Evolutionary conservation across 2,329 filamentous ascomycete genomes (phyloP).

Genomic region (Stemphylium vesicarium): DNA sequence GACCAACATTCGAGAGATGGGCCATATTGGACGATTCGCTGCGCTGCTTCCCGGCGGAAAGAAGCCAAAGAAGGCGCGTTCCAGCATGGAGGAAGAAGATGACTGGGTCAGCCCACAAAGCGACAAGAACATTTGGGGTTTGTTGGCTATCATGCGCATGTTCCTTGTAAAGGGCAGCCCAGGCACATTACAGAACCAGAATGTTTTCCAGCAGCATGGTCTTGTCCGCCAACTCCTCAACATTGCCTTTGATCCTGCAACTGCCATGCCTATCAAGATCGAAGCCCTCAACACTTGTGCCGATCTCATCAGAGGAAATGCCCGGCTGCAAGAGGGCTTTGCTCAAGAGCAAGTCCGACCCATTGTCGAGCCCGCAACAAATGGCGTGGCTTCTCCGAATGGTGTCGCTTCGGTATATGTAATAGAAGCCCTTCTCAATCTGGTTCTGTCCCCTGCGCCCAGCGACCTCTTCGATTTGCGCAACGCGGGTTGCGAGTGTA

Average conservation of each 20-base stretch:
- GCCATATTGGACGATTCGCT: constrained; percentile 75
- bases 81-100: constrained; percentile 65
- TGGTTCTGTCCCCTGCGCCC: constrained; percentile 73
- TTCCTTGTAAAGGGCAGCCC: constrained; percentile 83
- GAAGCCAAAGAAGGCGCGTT: constrained; percentile 60
- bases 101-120: constrained; percentile 78
- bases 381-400: constrained; percentile 54
- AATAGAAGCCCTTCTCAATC: constrained; percentile 88
- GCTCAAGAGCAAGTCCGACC: constrained; percentile 81
- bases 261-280: constrained; percentile 78
- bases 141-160: constrained; percentile 83
- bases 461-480: constrained; percentile 77
- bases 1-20: constrained; percentile 89
- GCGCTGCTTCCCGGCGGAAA: constrained; percentile 69
- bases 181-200: constrained; percentile 82
- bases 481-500: constrained; percentile 83
- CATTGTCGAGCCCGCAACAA: constrained; percentile 56
- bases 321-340: constrained; percentile 83
- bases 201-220: constrained; percentile 82
- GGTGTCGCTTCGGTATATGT: constrained; percentile 76
- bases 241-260: constrained; percentile 76
- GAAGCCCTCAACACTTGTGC: constrained; percentile 87
- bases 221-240: constrained; percentile 80
- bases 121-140: constrained; percentile 90
- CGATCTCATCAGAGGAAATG: constrained; percentile 84